Evolutionary conservation across 2,329 filamentous ascomycete genomes (phyloP), one percentile per base, ranked within the genome.

Genomic region (Ascochyta koolunga): DNA sequence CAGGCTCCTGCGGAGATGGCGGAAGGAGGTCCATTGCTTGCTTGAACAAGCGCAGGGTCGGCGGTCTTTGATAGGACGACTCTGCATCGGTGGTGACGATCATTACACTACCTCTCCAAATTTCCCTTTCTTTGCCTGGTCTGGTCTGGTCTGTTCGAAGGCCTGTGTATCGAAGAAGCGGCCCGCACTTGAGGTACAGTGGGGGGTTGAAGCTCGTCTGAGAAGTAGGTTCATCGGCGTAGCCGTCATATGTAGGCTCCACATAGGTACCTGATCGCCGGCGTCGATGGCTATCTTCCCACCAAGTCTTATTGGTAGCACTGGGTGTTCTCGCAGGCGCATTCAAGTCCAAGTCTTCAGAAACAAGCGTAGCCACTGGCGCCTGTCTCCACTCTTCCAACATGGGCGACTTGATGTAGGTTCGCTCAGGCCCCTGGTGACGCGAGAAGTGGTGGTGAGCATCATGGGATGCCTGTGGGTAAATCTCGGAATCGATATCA

Each of bases 91-190:
- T 83, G 0, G 95, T 98, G 19, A 99, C 92, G 65, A 99, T 96
- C 91, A 99, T 92, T 52, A 98, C 83, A 56, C 87, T 96, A 5
- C 95, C 95, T 72, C 93, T 86, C 95, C 95, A 99, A 18, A 93
- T 86, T 65, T 96, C 91, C 45, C 86, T 84, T 37, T 91, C 87
- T 60, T 68, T 56, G 36, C 59, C 68, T 72, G 62, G 71, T n/a
- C 58, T 59, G 44, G 54, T 67, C 18, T 57, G 64, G 41, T 96
- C 85, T 33, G 81, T 81, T 35, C 88, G 86, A 36, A 96, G 86
- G 18, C 96, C 95, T 50, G 89, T 93, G 72, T 96, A 99, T 55
- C 95, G 87, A 59, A 99, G 78, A 19, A 99, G 79, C 5, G 95
- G 95, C 0, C 95, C 95, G 68, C 93, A 96, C 74, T 92, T 93